Conservation (phyloP, 306 rosid genomes). For the Quillaja saponaria region DNA sequence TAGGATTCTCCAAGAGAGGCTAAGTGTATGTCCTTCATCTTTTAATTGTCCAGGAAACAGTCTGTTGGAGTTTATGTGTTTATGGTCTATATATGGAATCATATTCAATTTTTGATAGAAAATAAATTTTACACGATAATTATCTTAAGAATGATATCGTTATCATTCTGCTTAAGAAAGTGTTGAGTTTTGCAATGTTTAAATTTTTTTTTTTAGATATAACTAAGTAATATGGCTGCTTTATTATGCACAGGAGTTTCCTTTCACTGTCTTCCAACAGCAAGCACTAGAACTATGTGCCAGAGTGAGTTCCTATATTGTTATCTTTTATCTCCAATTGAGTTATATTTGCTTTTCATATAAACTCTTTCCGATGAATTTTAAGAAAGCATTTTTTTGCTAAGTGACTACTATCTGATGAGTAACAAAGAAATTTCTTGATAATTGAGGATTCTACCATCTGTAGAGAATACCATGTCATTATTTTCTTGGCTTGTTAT, state of each 20-base stretch:
- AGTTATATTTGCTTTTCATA: not conserved
- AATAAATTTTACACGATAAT: not conserved
- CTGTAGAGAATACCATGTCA: not conserved
- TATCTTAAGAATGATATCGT: not conserved
- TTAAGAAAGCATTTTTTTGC: not conserved
- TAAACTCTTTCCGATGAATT: not conserved
- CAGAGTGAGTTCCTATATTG: conserved; percentile 62
- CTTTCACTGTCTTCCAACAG: conserved; percentile 64
- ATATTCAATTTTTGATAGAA: conserved; percentile 5
- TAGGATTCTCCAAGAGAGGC: conserved; percentile 76
- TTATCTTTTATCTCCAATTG: conserved; percentile 7
- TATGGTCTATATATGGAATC: too few species aligned
- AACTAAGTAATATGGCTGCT: not conserved
- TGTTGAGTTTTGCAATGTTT: conserved; percentile 17
- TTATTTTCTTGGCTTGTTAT: not conserved
- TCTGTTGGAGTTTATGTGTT: not conserved
- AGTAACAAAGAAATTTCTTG: not conserved
- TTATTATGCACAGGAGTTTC: conserved; percentile 56
- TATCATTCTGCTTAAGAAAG: not conserved
- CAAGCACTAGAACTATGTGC: conserved; percentile 92
- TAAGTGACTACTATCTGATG: not conserved
- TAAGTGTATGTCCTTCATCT: conserved; percentile 51
- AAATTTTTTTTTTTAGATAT: conserved; percentile 23
- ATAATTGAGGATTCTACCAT: not conserved
- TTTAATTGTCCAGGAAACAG: not conserved